Conservation (phyloP, 208 protist genomes). For the Leishmania gerbilli region DNA sequence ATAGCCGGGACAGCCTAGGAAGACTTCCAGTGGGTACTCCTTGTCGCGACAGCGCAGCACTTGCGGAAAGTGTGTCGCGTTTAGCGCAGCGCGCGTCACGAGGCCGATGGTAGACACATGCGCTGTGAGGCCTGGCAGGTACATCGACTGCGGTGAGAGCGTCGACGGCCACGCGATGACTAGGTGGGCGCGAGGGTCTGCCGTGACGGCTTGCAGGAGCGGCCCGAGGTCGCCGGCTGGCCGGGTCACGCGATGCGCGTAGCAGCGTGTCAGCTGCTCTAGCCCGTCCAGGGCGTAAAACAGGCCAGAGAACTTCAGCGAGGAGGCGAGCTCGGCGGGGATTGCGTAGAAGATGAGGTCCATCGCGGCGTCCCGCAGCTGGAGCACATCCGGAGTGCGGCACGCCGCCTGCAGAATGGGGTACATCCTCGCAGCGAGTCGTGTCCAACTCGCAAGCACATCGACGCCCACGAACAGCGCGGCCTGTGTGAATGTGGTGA, state of each 20-base stretch:
- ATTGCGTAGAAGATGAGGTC: slow-evolving; percentile 56
- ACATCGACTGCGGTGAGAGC: slow-evolving; percentile 25
- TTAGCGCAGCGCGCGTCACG: slow-evolving; percentile 10
- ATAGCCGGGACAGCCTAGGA: slow-evolving; percentile 76
- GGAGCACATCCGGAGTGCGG: slow-evolving; percentile 21
- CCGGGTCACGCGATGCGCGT: slow-evolving; percentile 27
- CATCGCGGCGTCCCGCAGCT: slow-evolving; percentile 56
- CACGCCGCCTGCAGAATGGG: slow-evolving; percentile 53
- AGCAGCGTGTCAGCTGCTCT: slow-evolving; percentile 27
- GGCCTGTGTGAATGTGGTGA: slow-evolving; percentile 34
- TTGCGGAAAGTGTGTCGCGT: slow-evolving; percentile 26
- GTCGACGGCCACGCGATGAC: slow-evolving; percentile 37
- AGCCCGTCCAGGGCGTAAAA: slow-evolving; percentile 62
- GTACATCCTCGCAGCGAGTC: slow-evolving; percentile 36
- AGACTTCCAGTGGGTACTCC: slow-evolving; percentile 44
- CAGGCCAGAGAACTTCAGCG: slow-evolving; percentile 62
- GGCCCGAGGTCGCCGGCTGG: slow-evolving; percentile 51
- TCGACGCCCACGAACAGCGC: slow-evolving; percentile 42
- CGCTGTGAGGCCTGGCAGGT: slow-evolving; percentile 26
- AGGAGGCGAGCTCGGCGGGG: slow-evolving; percentile 48
- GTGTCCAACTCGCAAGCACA: slow-evolving; percentile 48
- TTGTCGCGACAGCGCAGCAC: slow-evolving; percentile 28
- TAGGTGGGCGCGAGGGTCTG: slow-evolving; percentile 25
- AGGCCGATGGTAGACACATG: slow-evolving; percentile 36
- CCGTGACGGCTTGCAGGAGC: slow-evolving; percentile 45